Conservation (phyloP, 371 early-diverging fungal genomes). For the Coemansia linderi region DNA sequence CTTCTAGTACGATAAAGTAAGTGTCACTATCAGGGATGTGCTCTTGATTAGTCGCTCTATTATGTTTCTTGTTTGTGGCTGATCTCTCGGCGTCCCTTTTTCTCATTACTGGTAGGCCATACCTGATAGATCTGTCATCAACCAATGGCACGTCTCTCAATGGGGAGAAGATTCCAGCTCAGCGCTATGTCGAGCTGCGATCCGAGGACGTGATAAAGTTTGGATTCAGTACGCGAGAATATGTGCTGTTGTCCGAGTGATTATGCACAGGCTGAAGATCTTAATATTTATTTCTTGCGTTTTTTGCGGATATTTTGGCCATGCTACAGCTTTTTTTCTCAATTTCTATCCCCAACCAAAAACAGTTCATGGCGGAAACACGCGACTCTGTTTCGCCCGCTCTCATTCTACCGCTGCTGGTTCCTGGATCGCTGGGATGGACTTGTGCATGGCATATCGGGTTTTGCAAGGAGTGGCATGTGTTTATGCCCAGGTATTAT, state of each 20-base stretch:
- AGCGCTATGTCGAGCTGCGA: slow-evolving; percentile 82
- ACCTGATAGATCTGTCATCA: slow-evolving; percentile 91
- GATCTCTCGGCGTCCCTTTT: not conserved
- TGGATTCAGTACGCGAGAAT: slow-evolving; percentile 88
- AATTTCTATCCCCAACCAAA: not conserved
- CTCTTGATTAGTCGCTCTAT: not conserved
- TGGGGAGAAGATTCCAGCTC: slow-evolving; percentile 69
- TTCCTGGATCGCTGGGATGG: not conserved
- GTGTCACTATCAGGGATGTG: not conserved
- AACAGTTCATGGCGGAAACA: not conserved
- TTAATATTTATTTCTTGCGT: slow-evolving; percentile 3
- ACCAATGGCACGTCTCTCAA: slow-evolving; percentile 91
- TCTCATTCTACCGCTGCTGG: not conserved
- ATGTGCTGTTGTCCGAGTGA: slow-evolving; percentile 81
- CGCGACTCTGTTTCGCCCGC: not conserved
- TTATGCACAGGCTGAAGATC: not conserved
- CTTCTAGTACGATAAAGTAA: slow-evolving; percentile 27
- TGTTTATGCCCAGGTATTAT: not conserved
- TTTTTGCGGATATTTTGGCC: slow-evolving; percentile 1
- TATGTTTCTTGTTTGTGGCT: not conserved
- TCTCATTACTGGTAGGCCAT: slow-evolving; percentile 63
- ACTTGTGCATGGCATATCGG: not conserved
- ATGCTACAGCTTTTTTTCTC: not conserved
- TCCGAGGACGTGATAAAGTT: slow-evolving; percentile 83
- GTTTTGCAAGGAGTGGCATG: not conserved